Percentiles rank a stretch among this genome's conserved stretches.
phyloP scores from a whole-genome alignment of 2,329 filamentous ascomycete genomes.

The Dothistroma septosporum region DNA sequence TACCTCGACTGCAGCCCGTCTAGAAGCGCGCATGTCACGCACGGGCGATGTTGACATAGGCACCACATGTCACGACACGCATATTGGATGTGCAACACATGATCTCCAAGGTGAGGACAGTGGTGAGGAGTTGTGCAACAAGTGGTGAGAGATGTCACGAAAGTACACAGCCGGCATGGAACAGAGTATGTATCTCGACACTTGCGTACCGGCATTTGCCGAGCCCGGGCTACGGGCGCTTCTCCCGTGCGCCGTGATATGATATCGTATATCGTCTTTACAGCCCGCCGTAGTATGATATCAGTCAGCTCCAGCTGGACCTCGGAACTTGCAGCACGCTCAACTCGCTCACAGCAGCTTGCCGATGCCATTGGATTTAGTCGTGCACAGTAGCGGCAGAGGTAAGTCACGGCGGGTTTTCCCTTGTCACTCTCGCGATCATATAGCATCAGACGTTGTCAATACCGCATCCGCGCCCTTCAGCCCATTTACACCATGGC shows the following conservation, averaged over 20 bases:
- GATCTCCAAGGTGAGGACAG: not conserved
- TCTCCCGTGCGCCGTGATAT: too few relatives aligned
- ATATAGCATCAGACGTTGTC: too few relatives aligned
- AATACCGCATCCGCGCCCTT: too few relatives aligned
- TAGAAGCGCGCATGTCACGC: not conserved
- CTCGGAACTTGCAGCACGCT: not conserved
- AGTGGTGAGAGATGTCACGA: not conserved
- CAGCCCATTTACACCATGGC: constrained; percentile 57
- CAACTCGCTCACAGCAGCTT: not conserved
- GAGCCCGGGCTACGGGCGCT: too few relatives aligned
- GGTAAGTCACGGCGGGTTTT: not conserved
- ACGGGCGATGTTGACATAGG: not conserved
- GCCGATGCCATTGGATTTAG: not conserved
- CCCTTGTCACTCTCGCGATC: not conserved
- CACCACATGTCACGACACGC: not conserved
- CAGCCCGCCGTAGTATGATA: not conserved
- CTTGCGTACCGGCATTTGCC: too few relatives aligned
- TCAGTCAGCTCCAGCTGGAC: not conserved
- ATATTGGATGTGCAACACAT: not conserved
- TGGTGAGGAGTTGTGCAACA: not conserved
- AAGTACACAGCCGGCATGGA: not conserved
- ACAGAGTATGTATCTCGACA: not conserved
- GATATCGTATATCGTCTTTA: not conserved
- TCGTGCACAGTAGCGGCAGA: not conserved
- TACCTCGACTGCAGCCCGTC: not conserved